Evolutionary conservation across 202 grass and related monocot genomes (phyloP).

Genomic region (Setaria viridis): DNA sequence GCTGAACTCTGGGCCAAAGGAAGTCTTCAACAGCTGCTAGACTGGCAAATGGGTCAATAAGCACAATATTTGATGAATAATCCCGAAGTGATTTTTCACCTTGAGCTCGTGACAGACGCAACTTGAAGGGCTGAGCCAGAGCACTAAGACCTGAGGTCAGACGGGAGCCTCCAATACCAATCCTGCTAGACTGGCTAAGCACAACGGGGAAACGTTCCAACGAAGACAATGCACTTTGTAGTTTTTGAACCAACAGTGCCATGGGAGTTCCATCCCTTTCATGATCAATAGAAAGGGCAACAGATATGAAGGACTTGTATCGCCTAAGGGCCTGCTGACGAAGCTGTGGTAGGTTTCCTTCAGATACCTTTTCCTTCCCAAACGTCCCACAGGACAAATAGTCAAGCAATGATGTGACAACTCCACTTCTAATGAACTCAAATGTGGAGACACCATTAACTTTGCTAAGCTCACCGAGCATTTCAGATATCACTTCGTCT

Average conservation of each 20-base stretch:
- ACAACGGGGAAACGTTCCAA: conserved; percentile 69
- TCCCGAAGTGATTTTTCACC: conserved; percentile 93
- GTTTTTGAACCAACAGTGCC: conserved; percentile 66
- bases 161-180: conserved; percentile 66
- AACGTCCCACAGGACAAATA: conserved; percentile 73
- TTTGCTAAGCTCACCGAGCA: conserved; percentile 60
- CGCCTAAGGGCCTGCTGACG: conserved; percentile 57
- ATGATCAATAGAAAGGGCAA: conserved; percentile 58
- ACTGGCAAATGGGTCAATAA: conserved; percentile 89
- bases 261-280: conserved; percentile 44
- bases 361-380: conserved; percentile 59
- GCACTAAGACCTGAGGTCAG: conserved; percentile 79
- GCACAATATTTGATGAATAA: conserved; percentile 97
- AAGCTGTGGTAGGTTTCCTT: conserved; percentile 59
- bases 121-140: conserved; percentile 85
- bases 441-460: conserved; percentile 67
- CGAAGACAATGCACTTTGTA: conserved; percentile 72
- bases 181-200: conserved; percentile 59
- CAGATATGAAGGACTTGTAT: conserved; percentile 62
- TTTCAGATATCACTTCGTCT: conserved; percentile 49
- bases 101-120: conserved; percentile 82
- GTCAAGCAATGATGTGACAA: conserved; percentile 53
- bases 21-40: conserved; percentile 90
- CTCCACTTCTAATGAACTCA: conserved; percentile 72
- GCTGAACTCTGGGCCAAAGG: conserved; percentile 92